Evolutionary conservation across 2,329 filamentous ascomycete genomes (phyloP).

Genomic region (Cladorrhinum sp.): DNA sequence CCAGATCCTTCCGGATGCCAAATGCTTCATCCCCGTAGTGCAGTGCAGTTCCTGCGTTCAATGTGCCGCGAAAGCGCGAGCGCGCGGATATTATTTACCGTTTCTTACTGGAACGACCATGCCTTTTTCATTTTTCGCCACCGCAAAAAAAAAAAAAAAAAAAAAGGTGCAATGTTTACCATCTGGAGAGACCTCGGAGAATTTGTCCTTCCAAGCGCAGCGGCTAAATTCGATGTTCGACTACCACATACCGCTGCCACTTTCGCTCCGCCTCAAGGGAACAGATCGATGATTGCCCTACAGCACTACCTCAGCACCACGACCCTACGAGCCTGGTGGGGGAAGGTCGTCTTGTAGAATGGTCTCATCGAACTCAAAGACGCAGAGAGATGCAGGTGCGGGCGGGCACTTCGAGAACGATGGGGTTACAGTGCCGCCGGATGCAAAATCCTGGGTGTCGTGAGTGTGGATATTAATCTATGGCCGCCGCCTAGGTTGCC

Average conservation of each 20-base stretch:
- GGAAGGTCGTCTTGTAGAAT: constrained; percentile 11
- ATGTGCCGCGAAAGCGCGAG: not conserved
- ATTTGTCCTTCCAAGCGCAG: not conserved
- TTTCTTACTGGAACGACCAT: not conserved
- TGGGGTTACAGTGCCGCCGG: constrained; percentile 11
- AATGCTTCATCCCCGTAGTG: not conserved
- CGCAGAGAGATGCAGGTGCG: not conserved
- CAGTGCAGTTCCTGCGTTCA: not conserved
- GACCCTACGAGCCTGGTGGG: not conserved
- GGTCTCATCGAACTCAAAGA: too few relatives aligned
- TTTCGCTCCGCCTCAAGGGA: too few relatives aligned
- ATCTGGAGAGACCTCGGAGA: not conserved
- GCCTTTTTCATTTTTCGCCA: not conserved
- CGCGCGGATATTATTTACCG: not conserved
- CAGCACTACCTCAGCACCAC: constrained; percentile 9
- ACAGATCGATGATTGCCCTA: not conserved
- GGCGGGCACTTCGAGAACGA: constrained; percentile 5
- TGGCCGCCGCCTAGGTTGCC: not conserved
- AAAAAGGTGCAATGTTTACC: not conserved
- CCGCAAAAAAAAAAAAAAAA: not conserved
- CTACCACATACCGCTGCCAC: constrained; percentile 1
- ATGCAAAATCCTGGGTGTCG: constrained; percentile 10
- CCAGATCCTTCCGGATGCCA: not conserved
- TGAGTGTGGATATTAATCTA: constrained; percentile 14
- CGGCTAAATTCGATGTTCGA: constrained; percentile 19